A percentile compares a stretch with the other conserved stretches of the same genome.
Conservation (phyloP, 176 grass and related monocot genomes). For the Panicum miliaceum region DNA sequence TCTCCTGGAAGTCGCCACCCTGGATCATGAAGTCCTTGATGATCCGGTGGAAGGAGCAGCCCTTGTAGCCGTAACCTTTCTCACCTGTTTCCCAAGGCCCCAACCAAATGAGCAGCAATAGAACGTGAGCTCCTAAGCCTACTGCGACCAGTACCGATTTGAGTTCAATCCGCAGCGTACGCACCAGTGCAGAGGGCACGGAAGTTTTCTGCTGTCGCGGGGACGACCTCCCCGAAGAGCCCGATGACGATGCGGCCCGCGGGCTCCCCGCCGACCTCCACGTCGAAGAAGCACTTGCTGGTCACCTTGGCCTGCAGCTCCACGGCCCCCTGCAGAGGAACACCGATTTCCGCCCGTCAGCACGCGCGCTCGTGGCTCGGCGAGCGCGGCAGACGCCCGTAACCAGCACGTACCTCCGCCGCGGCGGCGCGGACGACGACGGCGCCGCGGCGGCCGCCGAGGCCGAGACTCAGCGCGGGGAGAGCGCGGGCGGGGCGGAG, state of each 20-base stretch:
- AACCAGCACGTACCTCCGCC: slow-evolving; percentile 27
- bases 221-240: slow-evolving; percentile 69
- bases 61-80: slow-evolving; percentile 72
- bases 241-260: slow-evolving; percentile 65
- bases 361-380: not conserved
- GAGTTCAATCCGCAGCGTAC: not conserved
- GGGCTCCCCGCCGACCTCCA: slow-evolving; percentile 54
- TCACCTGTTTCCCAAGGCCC: slow-evolving; percentile 45
- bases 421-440: slow-evolving; percentile 47
- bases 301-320: slow-evolving; percentile 63
- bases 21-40: slow-evolving; percentile 94
- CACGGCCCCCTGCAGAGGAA: slow-evolving; percentile 35
- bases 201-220: slow-evolving; percentile 62
- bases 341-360: not conserved
- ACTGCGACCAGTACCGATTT: not conserved
- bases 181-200: slow-evolving; percentile 73
- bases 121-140: not conserved
- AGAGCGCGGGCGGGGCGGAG: not conserved
- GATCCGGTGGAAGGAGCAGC: slow-evolving; percentile 76
- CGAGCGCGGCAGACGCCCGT: not conserved
- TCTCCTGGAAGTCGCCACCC: slow-evolving; percentile 68
- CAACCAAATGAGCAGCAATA: not conserved
- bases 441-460: slow-evolving; percentile 24
- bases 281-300: slow-evolving; percentile 65
- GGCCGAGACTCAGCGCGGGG: slow-evolving; percentile 28